A percentile compares a stretch with the other conserved stretches of the same genome.
These are phyloP conservation scores for Phytophthora litchii DNA, from an alignment of 352 stramenopile genomes.

Conservation along the genomic window DNA sequence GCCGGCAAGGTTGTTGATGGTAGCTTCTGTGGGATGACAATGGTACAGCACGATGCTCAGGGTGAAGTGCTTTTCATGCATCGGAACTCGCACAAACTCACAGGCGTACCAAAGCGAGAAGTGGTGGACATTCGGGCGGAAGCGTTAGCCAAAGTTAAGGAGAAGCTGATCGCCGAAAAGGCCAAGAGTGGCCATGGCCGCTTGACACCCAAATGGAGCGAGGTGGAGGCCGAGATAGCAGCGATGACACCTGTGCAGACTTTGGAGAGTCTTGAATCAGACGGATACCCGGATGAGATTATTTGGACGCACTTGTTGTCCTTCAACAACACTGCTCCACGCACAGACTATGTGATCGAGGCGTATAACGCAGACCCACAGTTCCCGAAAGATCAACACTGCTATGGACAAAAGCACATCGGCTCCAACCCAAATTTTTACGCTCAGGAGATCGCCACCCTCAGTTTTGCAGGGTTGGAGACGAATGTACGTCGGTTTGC, in stretches of 20 bases:
- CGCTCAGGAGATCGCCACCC: conserved; percentile 22
- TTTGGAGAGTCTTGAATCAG: conserved; percentile 1
- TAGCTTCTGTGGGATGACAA: conserved; percentile 59
- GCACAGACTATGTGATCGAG: conserved; percentile 51
- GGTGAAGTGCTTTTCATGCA: conserved; percentile 58
- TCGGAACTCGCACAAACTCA: conserved; percentile 58
- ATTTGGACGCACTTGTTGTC: conserved; percentile 74
- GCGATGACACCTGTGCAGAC: conserved; percentile 12
- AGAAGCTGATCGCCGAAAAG: conserved; percentile 15
- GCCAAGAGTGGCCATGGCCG: conserved; percentile 8
- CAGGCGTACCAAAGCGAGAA: conserved; percentile 6
- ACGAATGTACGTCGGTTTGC: conserved; percentile 34
- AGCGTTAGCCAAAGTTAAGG: conserved; percentile 18
- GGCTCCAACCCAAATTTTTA: conserved; percentile 42
- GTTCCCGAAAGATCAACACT: conserved; percentile 56
- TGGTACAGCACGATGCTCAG: conserved; percentile 47
- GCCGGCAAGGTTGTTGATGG: conserved; percentile 39
- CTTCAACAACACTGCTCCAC: conserved; percentile 46
- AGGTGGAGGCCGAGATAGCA: conserved; percentile 25
- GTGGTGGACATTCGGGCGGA: background rate
- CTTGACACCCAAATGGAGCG: conserved; percentile 21
- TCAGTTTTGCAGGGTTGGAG: conserved; percentile 39
- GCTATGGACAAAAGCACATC: conserved; percentile 50
- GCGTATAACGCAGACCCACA: conserved; percentile 44
- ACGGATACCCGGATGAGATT: conserved; percentile 43